Conservation (phyloP, 768 basidiomycete species). For the Ephemerocybe angulata region DNA sequence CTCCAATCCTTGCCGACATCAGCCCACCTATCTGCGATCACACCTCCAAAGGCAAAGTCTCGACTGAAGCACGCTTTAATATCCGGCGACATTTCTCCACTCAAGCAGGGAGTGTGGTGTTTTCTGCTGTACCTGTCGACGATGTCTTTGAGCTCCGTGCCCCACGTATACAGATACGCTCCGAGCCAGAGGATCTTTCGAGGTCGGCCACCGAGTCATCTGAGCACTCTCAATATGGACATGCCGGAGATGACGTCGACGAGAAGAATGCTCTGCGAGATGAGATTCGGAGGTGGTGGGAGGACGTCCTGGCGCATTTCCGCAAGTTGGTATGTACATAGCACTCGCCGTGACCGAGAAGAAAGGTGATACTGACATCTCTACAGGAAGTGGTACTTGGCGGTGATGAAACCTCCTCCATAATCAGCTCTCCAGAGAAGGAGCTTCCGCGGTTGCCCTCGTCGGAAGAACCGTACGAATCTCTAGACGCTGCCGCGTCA, state of each 20-base stretch:
- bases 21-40: constrained; percentile 47
- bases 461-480: constrained; percentile 49
- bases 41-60: constrained; percentile 29
- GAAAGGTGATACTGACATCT: background rate
- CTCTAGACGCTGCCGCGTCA: constrained; percentile 18
- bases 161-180: constrained; percentile 56
- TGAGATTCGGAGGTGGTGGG: constrained; percentile 69
- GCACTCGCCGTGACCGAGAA: too few species aligned
- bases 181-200: constrained; percentile 18
- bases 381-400: constrained; percentile 44
- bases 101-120: constrained; percentile 31
- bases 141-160: constrained; percentile 62
- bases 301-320: constrained; percentile 55
- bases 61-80: constrained; percentile 29
- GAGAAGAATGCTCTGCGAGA: constrained; percentile 49
- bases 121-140: constrained; percentile 43
- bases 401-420: constrained; percentile 19
- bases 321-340: constrained; percentile 45
- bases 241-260: constrained; percentile 23
- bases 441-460: constrained; percentile 59
- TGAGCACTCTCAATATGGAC: background rate
- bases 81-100: constrained; percentile 40
- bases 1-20: constrained; percentile 31
- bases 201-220: constrained; percentile 10
- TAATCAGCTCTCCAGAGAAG: constrained; percentile 37